Evolutionary conservation across 148 eudicot species (phyloP).

Genomic region (Suaeda aralocaspica): DNA sequence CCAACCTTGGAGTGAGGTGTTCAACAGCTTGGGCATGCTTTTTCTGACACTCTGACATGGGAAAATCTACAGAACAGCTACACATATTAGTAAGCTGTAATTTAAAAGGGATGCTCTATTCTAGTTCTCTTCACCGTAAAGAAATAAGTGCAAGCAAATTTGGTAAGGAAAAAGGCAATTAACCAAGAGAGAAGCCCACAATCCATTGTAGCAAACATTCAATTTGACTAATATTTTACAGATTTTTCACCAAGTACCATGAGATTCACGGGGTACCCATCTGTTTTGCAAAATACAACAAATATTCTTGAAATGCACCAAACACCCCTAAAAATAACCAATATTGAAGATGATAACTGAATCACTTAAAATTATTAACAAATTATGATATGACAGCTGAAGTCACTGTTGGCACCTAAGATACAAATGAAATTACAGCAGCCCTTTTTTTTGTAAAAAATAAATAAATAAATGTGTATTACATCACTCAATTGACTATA

Average conservation of each 20-base stretch:
- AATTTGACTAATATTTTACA: neutral
- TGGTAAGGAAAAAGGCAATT: neutral
- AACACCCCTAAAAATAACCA: too few species aligned
- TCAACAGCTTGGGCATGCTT: conserved; percentile 69
- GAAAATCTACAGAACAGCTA: conserved; percentile 47
- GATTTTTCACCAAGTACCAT: too few species aligned
- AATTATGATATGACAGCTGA: too few species aligned
- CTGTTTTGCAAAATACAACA: too few species aligned
- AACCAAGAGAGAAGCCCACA: neutral
- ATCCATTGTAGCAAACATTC: neutral
- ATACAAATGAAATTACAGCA: too few species aligned
- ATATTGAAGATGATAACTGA: too few species aligned
- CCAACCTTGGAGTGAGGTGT: conserved; percentile 61
- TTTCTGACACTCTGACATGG: conserved; percentile 63
- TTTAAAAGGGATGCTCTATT: neutral
- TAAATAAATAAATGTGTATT: too few species aligned
- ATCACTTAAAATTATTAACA: too few species aligned
- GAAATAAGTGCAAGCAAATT: neutral
- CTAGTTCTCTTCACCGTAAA: neutral
- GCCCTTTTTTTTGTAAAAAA: too few species aligned
- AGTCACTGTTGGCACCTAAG: too few species aligned
- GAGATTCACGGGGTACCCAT: too few species aligned
- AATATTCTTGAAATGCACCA: too few species aligned
- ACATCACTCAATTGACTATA: neutral
- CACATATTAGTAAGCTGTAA: neutral